A percentile compares a stretch with the other conserved stretches of the same genome.
phyloP scores from a whole-genome alignment of 208 protist species.

The Trypanosoma lewisi region DNA sequence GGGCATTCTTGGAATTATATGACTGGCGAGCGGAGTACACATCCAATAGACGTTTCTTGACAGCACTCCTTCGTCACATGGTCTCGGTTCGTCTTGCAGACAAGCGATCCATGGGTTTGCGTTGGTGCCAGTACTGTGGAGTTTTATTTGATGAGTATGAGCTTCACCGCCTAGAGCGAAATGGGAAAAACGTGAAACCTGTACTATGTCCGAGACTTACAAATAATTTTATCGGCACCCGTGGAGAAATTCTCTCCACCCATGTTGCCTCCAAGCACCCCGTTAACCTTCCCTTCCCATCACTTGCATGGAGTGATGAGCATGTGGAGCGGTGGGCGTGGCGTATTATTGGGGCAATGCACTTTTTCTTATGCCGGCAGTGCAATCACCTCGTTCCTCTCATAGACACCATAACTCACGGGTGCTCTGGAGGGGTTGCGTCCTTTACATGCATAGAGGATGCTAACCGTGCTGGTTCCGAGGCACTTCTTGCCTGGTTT shows the following conservation, averaged over 20 bases:
- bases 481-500: constrained; percentile 47
- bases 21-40: constrained; percentile 29
- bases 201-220: constrained; percentile 13
- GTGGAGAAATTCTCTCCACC: constrained; percentile 58
- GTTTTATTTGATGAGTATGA: constrained; percentile 51
- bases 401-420: constrained; percentile 42
- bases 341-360: constrained; percentile 54
- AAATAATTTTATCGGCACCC: constrained; percentile 38
- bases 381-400: constrained; percentile 54
- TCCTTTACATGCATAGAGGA: constrained; percentile 28
- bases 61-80: constrained; percentile 56
- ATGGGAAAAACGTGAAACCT: constrained; percentile 25
- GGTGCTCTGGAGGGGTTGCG: constrained; percentile 25
- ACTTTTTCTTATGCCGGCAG: constrained; percentile 44
- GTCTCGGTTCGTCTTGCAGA: constrained; percentile 36
- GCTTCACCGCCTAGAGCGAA: constrained; percentile 31
- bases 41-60: constrained; percentile 59
- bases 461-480: constrained; percentile 22
- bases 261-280: constrained; percentile 41
- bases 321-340: constrained; percentile 71
- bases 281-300: constrained; percentile 19
- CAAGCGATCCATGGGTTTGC: constrained; percentile 25
- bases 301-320: constrained; percentile 18
- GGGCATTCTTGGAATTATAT: constrained; percentile 42
- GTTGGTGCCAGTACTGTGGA: constrained; percentile 70